phyloP scores from a whole-genome alignment of 768 basidiomycete species.

The Amanita inopinata region DNA sequence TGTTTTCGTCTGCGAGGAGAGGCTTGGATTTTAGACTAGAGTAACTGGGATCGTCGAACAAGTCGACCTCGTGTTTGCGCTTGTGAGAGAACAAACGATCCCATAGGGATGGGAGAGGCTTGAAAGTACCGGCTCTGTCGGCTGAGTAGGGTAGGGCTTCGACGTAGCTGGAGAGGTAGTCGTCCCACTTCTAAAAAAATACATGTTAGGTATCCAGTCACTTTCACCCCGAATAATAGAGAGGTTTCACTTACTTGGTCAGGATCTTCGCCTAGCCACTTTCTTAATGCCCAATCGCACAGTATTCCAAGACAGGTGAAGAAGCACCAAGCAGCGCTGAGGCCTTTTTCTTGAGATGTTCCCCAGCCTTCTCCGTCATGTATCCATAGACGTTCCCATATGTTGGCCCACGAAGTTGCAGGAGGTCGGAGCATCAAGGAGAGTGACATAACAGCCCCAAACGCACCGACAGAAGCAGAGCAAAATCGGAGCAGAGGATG shows the following conservation, averaged over 20 bases:
- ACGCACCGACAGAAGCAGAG: constrained; percentile 44
- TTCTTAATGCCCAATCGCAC: constrained; percentile 45
- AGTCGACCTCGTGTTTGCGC: constrained; percentile 1
- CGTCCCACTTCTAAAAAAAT: constrained; percentile 52
- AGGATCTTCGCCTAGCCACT: constrained; percentile 55
- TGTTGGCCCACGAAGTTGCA: constrained; percentile 42
- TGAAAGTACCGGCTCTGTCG: constrained; percentile 48
- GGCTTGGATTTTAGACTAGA: not conserved
- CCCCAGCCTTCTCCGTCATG: constrained; percentile 42
- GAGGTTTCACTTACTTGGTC: constrained; percentile 39
- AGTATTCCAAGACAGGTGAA: constrained; percentile 36
- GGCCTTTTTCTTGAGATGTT: constrained; percentile 41
- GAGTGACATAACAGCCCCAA: constrained; percentile 43
- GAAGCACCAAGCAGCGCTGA: constrained; percentile 48
- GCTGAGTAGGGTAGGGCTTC: constrained; percentile 42
- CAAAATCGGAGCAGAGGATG: constrained; percentile 41
- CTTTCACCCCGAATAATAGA: not conserved
- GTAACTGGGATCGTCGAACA: too few species aligned
- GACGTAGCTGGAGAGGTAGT: constrained; percentile 50
- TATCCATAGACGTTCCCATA: constrained; percentile 57
- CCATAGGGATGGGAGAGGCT: constrained; percentile 45
- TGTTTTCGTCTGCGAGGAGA: not conserved
- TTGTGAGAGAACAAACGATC: constrained; percentile 29
- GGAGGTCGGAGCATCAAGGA: constrained; percentile 39
- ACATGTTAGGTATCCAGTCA: constrained; percentile 4